A percentile compares a stretch with the other conserved stretches of the same genome.
These are phyloP conservation scores for Calonectria fujianensis DNA, from an alignment of 2,329 filamentous ascomycete species.

Conservation along the genomic window DNA sequence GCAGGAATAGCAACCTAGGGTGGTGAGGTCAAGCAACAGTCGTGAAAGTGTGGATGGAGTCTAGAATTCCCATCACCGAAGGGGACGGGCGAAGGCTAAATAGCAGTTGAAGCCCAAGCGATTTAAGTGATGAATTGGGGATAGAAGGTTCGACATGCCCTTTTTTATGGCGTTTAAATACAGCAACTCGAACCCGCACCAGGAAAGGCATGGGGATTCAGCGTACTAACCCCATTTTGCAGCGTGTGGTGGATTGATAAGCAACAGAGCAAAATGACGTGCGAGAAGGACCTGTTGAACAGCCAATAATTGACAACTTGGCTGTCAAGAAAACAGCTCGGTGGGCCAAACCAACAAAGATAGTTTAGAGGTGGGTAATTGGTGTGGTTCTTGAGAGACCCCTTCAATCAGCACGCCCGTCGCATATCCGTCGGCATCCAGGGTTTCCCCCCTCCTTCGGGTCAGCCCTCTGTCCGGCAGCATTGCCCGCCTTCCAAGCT, in stretches of 20 bases:
- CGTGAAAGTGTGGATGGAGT: not conserved
- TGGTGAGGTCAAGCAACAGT: not conserved
- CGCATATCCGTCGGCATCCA: slow-evolving; percentile 13
- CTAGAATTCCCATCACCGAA: not conserved
- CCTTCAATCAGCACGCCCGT: not conserved
- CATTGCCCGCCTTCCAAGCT: not conserved
- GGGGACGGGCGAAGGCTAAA: not conserved
- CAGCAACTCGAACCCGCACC: slow-evolving; percentile 13
- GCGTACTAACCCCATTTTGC: slow-evolving; percentile 25
- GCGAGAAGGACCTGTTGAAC: slow-evolving; percentile 14
- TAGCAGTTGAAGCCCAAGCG: not conserved
- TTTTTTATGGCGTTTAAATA: slow-evolving; percentile 3
- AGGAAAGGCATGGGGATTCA: not conserved
- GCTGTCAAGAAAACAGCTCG: not conserved
- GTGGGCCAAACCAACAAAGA: not conserved
- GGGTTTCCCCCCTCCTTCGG: not conserved
- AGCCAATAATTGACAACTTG: slow-evolving; percentile 5
- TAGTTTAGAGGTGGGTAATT: slow-evolving; percentile 10
- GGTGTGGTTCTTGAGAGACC: not conserved
- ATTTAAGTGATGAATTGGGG: not conserved
- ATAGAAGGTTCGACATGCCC: not conserved
- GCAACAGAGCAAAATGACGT: slow-evolving; percentile 32
- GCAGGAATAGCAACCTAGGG: not conserved
- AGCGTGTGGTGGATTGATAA: slow-evolving; percentile 33
- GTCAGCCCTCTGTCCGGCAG: not conserved